Evolutionary conservation across 495 filamentous ascomycete species (phyloP).

Genomic region (Margaritispora aquatica): DNA sequence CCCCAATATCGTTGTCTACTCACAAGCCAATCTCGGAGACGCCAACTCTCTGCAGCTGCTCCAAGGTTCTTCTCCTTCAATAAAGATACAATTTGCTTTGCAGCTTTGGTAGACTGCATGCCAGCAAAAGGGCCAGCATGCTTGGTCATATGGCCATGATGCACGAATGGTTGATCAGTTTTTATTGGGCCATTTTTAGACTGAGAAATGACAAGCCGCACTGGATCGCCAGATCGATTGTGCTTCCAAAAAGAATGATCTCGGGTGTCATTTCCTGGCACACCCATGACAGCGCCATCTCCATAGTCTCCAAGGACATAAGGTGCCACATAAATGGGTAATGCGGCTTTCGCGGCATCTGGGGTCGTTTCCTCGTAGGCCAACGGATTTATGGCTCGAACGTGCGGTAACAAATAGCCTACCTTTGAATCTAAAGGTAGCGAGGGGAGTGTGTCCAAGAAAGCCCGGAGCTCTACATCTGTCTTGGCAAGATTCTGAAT

Average conservation of each 20-base stretch:
- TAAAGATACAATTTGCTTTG: conserved; percentile 50
- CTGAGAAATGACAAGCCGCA: conserved; percentile 48
- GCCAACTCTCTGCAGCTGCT: conserved; percentile 60
- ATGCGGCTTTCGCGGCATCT: conserved; percentile 39
- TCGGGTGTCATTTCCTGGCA: conserved; percentile 74
- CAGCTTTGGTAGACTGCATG: conserved; percentile 55
- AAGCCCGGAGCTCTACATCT: conserved; percentile 55
- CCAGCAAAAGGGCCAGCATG: conserved; percentile 54
- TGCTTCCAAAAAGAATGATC: conserved; percentile 76
- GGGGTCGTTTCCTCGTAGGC: conserved; percentile 45
- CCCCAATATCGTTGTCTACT: conserved; percentile 90
- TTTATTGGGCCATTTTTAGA: conserved; percentile 39
- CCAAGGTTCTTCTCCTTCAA: conserved; percentile 49
- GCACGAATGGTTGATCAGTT: conserved; percentile 41
- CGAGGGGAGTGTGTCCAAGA: conserved; percentile 55
- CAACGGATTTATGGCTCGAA: conserved; percentile 63
- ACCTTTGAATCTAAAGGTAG: conserved; percentile 67
- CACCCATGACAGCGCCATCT: conserved; percentile 88
- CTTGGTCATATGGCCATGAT: conserved; percentile 59
- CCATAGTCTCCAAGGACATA: conserved; percentile 88
- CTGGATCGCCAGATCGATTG: conserved; percentile 45
- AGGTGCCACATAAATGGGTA: conserved; percentile 75
- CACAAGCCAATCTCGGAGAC: conserved; percentile 80
- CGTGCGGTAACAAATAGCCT: conserved; percentile 57
- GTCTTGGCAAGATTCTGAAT: conserved; percentile 52